Evolutionary conservation across 495 filamentous ascomycete species (phyloP), one percentile per base, ranked within the genome.

Genomic region (Neurospora sp.): DNA sequence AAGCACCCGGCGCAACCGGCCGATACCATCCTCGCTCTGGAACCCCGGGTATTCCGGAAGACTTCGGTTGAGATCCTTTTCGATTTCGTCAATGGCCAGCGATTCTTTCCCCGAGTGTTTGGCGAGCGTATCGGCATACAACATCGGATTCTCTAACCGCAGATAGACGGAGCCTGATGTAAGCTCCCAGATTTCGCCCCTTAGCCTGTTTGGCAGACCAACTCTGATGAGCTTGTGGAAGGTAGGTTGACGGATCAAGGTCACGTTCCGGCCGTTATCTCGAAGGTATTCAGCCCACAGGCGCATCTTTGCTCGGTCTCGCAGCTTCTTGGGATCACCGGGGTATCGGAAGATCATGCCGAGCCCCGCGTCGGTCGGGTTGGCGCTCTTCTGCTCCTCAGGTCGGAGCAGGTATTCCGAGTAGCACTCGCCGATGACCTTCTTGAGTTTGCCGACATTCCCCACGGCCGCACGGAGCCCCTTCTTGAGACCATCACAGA

Each of bases 171-270:
- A 96, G 31, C 96, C 96, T 10, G 94, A 97, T 0, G 93, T 92
- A 46, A 97, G 85, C 79, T 98, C 96, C 96, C 96, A 99, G 31
- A 96, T 91, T 83, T 99, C 96, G 71, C 96, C 96, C 48, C 96
- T 86, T 37, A 99, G 85, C 23, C 94, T 88, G 83, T 99, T 99
- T 2, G 96, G 96, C 71, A 99, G 85, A 72, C 96, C 96, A 76
- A 99, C 96, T 71, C 96, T 89, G 72, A 99, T 97, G 46, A 99
- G 86, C 78, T 98, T 98, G 82, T 98, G 95, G 78, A 99, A 98
- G 2, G 94, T 98, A 39, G 96, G 95, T 79, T 99, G 96, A 70
- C 96, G 91, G 69, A 99, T 89, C 40, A 99, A 85, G 0, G 95
- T 97, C 27, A 90, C 87, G 83, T 98, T 98, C 59, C 96, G 92